These are phyloP conservation scores for Senecio squalidus DNA, from an alignment of 140 eudicot genomes.

Conservation along the genomic window DNA sequence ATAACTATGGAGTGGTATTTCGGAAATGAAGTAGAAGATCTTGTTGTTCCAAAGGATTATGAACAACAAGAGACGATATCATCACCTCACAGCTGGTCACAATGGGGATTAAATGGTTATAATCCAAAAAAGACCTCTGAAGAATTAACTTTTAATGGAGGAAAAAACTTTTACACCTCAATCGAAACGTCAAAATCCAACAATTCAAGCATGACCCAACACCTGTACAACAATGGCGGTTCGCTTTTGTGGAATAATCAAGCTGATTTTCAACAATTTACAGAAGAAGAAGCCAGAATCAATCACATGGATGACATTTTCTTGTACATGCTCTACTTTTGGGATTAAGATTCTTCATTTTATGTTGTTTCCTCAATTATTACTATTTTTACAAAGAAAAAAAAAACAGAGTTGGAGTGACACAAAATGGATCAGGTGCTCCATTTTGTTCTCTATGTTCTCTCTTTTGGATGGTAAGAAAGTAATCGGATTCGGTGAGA, in stretches of 20 bases:
- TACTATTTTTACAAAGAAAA: not conserved
- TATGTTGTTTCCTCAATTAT: slow-evolving; percentile 19
- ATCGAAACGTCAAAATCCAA: slow-evolving; percentile 28
- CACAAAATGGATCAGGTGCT: slow-evolving; percentile 29
- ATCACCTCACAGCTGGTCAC: slow-evolving; percentile 48
- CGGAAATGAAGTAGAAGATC: slow-evolving; percentile 41
- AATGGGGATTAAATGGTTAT: slow-evolving; percentile 37
- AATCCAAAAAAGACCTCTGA: slow-evolving; percentile 24
- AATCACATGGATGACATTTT: slow-evolving; percentile 70
- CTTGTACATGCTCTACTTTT: slow-evolving; percentile 61
- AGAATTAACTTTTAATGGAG: slow-evolving; percentile 33
- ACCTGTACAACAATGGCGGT: slow-evolving; percentile 30
- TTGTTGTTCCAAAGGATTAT: slow-evolving; percentile 54
- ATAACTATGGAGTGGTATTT: slow-evolving; percentile 64
- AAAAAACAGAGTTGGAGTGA: slow-evolving; percentile 8
- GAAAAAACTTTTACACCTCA: slow-evolving; percentile 30
- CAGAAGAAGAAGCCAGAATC: slow-evolving; percentile 35
- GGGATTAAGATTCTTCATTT: slow-evolving; percentile 35
- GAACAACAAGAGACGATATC: slow-evolving; percentile 46
- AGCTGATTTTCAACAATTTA: slow-evolving; percentile 31
- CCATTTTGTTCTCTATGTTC: slow-evolving; percentile 25
- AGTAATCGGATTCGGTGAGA: slow-evolving; percentile 20
- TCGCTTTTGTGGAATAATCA: slow-evolving; percentile 33
- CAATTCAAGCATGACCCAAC: slow-evolving; percentile 36
- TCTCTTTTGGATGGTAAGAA: slow-evolving; percentile 28